Base-by-base conservation (phyloP, 352 stramenopile genomes). In the Peronospora tabacina region DNA sequence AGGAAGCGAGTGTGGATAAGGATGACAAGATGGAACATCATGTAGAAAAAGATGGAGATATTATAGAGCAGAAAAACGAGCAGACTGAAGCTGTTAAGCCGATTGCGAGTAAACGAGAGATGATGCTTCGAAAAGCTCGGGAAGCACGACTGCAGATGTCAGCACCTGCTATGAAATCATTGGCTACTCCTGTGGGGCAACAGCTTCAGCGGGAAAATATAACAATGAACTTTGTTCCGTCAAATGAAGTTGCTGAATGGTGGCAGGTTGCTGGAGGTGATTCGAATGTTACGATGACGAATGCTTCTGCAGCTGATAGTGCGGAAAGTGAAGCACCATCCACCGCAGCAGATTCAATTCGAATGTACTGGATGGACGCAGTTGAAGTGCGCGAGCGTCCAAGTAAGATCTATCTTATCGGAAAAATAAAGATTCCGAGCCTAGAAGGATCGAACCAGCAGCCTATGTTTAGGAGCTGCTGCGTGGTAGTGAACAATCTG, bases 291-390 rank as follows among this genome's bases (percentile, higher is more conserved):
- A 45, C 46, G 0, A 63, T 60, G 20, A 26, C 61, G 0, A 58
- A 66, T 10, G 49, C 44, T 26, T 68, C 59, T 26, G 44, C 29
- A 10, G 55, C 66, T 7, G 46, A 47, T 28, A 61, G 63, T 8
- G 34, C 47, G 0, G 70, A 83, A 8, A 13, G 52, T 10, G 66
- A 76, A 32, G 49, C 61, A 13, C 56, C 70, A 15, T 39, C 68
- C 1, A 61, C 46, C 0, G 60, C 82, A 8, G 63, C 61, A 34
- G 82, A 88, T 41, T 73, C 85, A 44, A 68, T 99, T 13, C 83
- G 94, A 57, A 87, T 99, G 69, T 99, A 94, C 70, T 98, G 95
- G 91, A 91, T 98, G 44, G 96, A 99, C 70, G 92, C 93, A 0
- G 81, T 92, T 15, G 97, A 99, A 82, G 83, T 97, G 17, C 87